These are phyloP conservation scores for Tephrocybe sp. DNA, from an alignment of 768 basidiomycete genomes.

Conservation along the genomic window DNA sequence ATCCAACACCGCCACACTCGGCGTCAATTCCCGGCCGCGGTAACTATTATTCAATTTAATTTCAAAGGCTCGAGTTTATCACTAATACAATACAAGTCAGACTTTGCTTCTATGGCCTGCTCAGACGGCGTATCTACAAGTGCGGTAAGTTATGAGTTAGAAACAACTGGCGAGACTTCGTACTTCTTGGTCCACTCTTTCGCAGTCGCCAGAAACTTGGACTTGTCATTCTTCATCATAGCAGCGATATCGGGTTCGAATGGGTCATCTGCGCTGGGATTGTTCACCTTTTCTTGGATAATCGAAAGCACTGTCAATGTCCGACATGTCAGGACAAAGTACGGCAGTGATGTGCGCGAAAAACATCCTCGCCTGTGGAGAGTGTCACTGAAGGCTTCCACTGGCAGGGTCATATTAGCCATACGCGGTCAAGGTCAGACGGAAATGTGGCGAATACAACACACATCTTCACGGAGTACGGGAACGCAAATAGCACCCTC, in stretches of 20 bases:
- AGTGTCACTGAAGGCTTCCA: constrained; percentile 85
- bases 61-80: neutral
- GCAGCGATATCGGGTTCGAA: constrained; percentile 87
- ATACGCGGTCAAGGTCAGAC: neutral
- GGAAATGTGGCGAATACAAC: neutral
- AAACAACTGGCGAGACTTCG: too few species aligned
- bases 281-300: constrained; percentile 83
- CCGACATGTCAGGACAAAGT: neutral
- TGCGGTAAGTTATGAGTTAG: too few species aligned
- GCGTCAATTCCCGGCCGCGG: neutral
- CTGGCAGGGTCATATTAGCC: constrained; percentile 34
- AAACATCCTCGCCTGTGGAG: constrained; percentile 58
- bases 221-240: constrained; percentile 75
- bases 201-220: constrained; percentile 73
- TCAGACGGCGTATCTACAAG: constrained; percentile 15
- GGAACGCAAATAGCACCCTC: constrained; percentile 85
- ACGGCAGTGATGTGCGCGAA: neutral
- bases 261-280: constrained; percentile 85
- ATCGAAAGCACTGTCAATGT: constrained; percentile 68
- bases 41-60: neutral
- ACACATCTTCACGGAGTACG: constrained; percentile 80
- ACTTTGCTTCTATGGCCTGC: neutral
- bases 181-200: constrained; percentile 86
- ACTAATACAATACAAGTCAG: constrained; percentile 5
- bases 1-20: constrained; percentile 10